Base-by-base conservation (phyloP, 163 green algal genomes). In the Volvox carteri region DNA sequence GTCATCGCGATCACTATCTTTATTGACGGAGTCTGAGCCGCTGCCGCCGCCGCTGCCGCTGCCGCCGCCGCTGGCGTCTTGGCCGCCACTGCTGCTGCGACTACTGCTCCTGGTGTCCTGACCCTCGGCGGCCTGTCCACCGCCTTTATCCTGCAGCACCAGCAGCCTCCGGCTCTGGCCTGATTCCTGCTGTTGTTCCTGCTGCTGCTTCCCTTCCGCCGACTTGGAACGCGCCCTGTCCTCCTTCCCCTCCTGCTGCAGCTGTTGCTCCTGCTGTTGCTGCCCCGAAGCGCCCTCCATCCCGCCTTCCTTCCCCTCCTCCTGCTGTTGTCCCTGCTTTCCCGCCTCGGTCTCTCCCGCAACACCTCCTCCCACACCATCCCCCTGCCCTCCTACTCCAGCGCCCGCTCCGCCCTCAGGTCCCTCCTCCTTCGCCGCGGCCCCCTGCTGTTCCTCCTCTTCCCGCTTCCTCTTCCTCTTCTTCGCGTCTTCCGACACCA, bases 251-350 rank as follows among this genome's bases (percentile, higher is more conserved):
- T 81, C 44, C 44, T 50, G 73, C 73, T 81, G 73, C 25, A 11
- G 73, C 42, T 65, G 44, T n/a, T 65, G 12, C 73, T 81, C 21
- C 68, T 77, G 68, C 35, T 77, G 37, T 39, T 52, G 5, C 68
- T 54, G n/a, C 68, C 37, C 35, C 5, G 28, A 39, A 52, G 11
- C 37, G 37, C 12, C 8, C 68, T n/a, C 12, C 35, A 18, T 11
- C 68, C 52, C 37, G 37, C 5, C 9, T 41, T 41, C 7, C 62
- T 73, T 6, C 28, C 14, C 19, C 70, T 35, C n/a, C 25, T 80
- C 23, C 73, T 67, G 14, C 25, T 67, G 21, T 42, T 21, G 30
- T 33, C 18, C 52, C 75, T 60, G 19, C 7, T 19, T 21, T 18
- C 44, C 46, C 9, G 44, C 74, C 28, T 44, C 46, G 35, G 3